Conservation (phyloP, 148 eudicot genomes). For the Euryodendron excelsum region DNA sequence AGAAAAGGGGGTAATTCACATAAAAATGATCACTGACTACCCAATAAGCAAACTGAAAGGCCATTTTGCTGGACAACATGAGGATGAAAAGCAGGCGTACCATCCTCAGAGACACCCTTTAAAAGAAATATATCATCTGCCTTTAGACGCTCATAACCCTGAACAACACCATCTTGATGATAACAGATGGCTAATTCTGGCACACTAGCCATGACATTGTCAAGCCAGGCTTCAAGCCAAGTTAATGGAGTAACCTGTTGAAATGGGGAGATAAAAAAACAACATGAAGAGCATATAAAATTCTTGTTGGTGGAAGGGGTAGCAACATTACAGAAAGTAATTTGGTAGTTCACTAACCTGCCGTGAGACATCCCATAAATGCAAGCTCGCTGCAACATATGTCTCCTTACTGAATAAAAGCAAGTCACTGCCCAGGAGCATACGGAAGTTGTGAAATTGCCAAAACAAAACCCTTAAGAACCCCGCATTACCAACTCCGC, state of each 20-base stretch:
- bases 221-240: slow-evolving; percentile 99
- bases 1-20: slow-evolving; percentile 7
- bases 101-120: slow-evolving; percentile 92
- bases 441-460: slow-evolving; percentile 97
- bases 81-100: slow-evolving; percentile 92
- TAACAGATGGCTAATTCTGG: slow-evolving; percentile 98
- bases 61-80: slow-evolving; percentile 96
- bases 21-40: slow-evolving; percentile 34
- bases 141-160: slow-evolving; percentile 91
- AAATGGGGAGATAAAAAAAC: slow-evolving; percentile 6
- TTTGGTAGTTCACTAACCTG: slow-evolving; percentile 41
- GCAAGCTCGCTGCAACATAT: slow-evolving; percentile 94
- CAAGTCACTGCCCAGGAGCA: slow-evolving; percentile 96
- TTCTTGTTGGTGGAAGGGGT: background rate
- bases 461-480: slow-evolving; percentile 80
- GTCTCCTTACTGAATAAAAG: slow-evolving; percentile 92
- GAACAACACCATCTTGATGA: slow-evolving; percentile 95
- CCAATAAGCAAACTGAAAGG: slow-evolving; percentile 94
- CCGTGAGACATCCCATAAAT: slow-evolving; percentile 95
- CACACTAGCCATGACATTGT: slow-evolving; percentile 97
- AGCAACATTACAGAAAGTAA: no score
- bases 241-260: slow-evolving; percentile 80
- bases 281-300: background rate
- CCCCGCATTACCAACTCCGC: slow-evolving; percentile 57
- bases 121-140: slow-evolving; percentile 87